Percentiles rank a stretch among this genome's conserved stretches.
These are phyloP conservation scores for Tolypocladium inflatum DNA, from an alignment of 2,329 filamentous ascomycete genomes.

Conservation along the genomic window DNA sequence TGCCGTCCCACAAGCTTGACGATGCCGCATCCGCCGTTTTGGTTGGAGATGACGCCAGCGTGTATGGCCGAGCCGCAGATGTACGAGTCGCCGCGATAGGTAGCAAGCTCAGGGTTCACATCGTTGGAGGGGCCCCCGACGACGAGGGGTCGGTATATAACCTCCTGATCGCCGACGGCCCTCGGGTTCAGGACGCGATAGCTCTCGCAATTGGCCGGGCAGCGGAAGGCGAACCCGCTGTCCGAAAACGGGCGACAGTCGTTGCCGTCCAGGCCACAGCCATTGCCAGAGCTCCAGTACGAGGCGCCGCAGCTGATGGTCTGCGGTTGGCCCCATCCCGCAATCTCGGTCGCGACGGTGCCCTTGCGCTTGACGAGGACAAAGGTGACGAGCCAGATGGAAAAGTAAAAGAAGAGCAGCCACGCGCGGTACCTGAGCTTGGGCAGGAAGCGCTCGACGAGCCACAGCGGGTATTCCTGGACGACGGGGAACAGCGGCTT, in stretches of 20 bases:
- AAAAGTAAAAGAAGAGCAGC: conserved; percentile 50
- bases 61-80: conserved; percentile 81
- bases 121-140: conserved; percentile 53
- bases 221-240: conserved; percentile 62
- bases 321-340: conserved; percentile 56
- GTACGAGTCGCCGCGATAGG: conserved; percentile 85
- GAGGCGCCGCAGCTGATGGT: conserved; percentile 57
- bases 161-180: conserved; percentile 61
- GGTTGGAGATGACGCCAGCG: conserved; percentile 64
- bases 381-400: conserved; percentile 62
- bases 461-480: conserved; percentile 55
- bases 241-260: conserved; percentile 67
- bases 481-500: conserved; percentile 53
- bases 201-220: conserved; percentile 61
- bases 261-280: conserved; percentile 65
- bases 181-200: conserved; percentile 60
- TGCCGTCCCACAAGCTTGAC: conserved; percentile 63
- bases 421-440: conserved; percentile 47
- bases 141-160: conserved; percentile 55
- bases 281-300: conserved; percentile 63
- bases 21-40: conserved; percentile 72
- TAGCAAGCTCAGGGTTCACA: conserved; percentile 29
- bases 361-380: conserved; percentile 58
- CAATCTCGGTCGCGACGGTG: conserved; percentile 49
- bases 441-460: conserved; percentile 55